These are phyloP conservation scores for Volvariella volvacea DNA, from an alignment of 1,284 basidiomycete genomes.

Conservation along the genomic window DNA sequence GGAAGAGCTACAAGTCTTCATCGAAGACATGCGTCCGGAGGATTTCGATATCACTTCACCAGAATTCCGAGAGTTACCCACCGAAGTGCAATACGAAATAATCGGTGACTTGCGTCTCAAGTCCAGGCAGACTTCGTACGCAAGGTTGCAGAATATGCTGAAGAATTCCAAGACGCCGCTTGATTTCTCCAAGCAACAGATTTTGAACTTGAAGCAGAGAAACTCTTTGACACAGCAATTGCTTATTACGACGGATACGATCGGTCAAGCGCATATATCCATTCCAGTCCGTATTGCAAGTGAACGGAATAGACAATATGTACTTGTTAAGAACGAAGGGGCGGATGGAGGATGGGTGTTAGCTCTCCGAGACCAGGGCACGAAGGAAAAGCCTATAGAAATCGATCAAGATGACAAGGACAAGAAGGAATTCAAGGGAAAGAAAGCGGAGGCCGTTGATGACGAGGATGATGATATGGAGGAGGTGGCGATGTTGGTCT, in stretches of 20 bases:
- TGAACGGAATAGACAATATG: slow-evolving; percentile 90
- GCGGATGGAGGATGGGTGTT: slow-evolving; percentile 89
- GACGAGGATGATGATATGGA: slow-evolving; percentile 71
- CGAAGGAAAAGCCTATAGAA: slow-evolving; percentile 78
- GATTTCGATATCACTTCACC: slow-evolving; percentile 86
- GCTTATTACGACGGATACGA: slow-evolving; percentile 89
- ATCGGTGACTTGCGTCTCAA: slow-evolving; percentile 92
- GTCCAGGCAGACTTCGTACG: slow-evolving; percentile 91
- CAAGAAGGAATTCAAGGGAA: neutral
- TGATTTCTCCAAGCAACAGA: slow-evolving; percentile 95
- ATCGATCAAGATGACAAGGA: slow-evolving; percentile 50
- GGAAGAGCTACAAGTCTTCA: slow-evolving; percentile 84
- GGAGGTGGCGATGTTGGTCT: slow-evolving; percentile 60
- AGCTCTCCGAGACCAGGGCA: slow-evolving; percentile 75
- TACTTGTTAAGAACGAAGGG: slow-evolving; percentile 86
- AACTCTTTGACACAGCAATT: slow-evolving; percentile 94
- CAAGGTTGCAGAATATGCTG: slow-evolving; percentile 89
- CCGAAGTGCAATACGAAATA: slow-evolving; percentile 97
- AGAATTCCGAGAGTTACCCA: slow-evolving; percentile 90
- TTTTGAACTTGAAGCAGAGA: slow-evolving; percentile 82
- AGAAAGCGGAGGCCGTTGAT: slow-evolving; percentile 22
- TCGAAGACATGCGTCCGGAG: slow-evolving; percentile 88
- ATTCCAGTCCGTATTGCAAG: slow-evolving; percentile 93
- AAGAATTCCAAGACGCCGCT: slow-evolving; percentile 75
- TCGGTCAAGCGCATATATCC: slow-evolving; percentile 83